A percentile compares a stretch with the other conserved stretches of the same genome.
Evolutionary conservation across 2,329 filamentous ascomycete genomes (phyloP).

Genomic region (Arthrobotrys sphaeroides): DNA sequence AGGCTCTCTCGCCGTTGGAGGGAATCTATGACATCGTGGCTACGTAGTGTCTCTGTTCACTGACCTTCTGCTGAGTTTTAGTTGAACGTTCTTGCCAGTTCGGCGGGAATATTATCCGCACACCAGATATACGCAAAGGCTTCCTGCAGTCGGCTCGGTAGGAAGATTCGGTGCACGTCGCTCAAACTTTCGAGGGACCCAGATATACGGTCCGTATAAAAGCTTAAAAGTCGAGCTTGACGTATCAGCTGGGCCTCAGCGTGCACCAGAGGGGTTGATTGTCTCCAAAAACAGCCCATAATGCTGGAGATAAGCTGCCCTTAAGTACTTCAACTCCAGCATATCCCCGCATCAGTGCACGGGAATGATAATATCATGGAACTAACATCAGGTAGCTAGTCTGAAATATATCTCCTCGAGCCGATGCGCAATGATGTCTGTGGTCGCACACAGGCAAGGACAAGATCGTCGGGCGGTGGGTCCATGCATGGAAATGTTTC

Average conservation of each 20-base stretch:
- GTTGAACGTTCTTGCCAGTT: too few species aligned
- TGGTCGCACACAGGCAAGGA: conserved; percentile 21
- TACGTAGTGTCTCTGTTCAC: too few species aligned
- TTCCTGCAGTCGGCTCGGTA: not conserved
- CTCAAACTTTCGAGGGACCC: not conserved
- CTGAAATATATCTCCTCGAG: conserved; percentile 2
- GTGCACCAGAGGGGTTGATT: not conserved
- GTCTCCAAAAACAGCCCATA: not conserved
- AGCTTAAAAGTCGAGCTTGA: not conserved
- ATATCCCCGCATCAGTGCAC: not conserved
- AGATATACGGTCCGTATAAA: not conserved
- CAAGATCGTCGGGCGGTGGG: conserved; percentile 13
- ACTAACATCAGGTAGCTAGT: conserved; percentile 6
- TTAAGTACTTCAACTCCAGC: not conserved
- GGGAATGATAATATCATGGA: not conserved
- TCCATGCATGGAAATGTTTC: conserved; percentile 27
- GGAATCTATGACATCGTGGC: too few species aligned
- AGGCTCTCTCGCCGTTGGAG: too few species aligned
- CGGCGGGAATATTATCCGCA: too few species aligned
- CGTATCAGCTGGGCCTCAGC: not conserved
- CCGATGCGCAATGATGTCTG: conserved; percentile 24
- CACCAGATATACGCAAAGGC: not conserved
- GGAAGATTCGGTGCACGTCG: too few species aligned
- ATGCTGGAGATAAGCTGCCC: not conserved
- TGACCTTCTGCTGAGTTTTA: too few species aligned